phyloP scores from a whole-genome alignment of 2,329 filamentous ascomycete genomes.

The Fonsecaea multimorphosa region DNA sequence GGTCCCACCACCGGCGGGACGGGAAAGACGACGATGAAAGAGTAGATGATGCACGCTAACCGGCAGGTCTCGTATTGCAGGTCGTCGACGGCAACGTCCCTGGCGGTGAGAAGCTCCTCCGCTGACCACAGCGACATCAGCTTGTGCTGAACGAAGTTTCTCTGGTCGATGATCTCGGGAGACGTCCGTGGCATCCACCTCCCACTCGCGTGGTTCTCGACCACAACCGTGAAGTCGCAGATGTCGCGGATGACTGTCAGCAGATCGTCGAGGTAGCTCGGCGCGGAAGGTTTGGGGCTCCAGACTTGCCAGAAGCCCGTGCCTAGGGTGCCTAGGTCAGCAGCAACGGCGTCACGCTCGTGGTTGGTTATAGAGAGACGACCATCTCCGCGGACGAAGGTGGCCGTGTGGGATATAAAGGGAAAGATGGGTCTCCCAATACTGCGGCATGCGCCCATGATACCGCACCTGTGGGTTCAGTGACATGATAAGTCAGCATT shows the following conservation, averaged over 20 bases:
- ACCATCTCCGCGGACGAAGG: constrained; percentile 22
- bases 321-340: constrained; percentile 14
- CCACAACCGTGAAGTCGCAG: constrained; percentile 42
- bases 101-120: constrained; percentile 28
- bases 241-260: constrained; percentile 44
- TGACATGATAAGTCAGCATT: constrained; percentile 4
- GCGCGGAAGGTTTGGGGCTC: background rate
- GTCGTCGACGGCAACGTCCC: constrained; percentile 40
- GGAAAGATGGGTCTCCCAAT: constrained; percentile 36
- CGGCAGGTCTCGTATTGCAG: constrained; percentile 42
- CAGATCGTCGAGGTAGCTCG: constrained; percentile 35
- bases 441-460: constrained; percentile 38
- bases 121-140: constrained; percentile 43
- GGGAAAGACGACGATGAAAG: constrained; percentile 49
- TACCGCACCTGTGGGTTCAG: constrained; percentile 28
- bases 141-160: constrained; percentile 48
- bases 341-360: constrained; percentile 8
- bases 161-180: constrained; percentile 46
- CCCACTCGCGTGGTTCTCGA: constrained; percentile 38
- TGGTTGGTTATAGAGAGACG: constrained; percentile 12
- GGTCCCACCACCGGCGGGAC: constrained; percentile 47
- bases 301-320: constrained; percentile 39
- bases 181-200: constrained; percentile 33
- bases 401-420: constrained; percentile 35
- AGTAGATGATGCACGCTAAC: constrained; percentile 46